Conservation (phyloP, 1,139 yeast species). For the Sugiyamaella novakii region DNA sequence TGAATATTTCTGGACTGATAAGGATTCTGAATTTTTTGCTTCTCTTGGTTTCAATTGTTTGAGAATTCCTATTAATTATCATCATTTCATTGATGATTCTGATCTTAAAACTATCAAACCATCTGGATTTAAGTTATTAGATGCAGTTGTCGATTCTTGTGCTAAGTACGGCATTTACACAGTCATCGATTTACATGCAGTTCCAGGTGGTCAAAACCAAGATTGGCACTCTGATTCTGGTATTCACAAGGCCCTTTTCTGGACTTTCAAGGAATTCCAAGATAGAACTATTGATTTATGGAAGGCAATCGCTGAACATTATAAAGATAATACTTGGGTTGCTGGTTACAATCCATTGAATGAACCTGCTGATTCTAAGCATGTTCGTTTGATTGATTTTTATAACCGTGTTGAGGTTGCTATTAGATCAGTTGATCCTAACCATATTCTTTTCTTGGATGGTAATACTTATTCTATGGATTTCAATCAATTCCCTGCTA, state of each 20-base stretch:
- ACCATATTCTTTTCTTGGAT: slow-evolving; percentile 50
- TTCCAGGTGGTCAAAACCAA: slow-evolving; percentile 54
- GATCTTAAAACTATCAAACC: slow-evolving; percentile 47
- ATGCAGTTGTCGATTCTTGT: slow-evolving; percentile 47
- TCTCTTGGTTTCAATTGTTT: slow-evolving; percentile 49
- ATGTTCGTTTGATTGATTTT: slow-evolving; percentile 43
- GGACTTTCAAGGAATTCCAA: slow-evolving; percentile 51
- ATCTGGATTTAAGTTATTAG: slow-evolving; percentile 49
- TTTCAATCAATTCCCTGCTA: slow-evolving; percentile 48
- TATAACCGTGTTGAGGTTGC: slow-evolving; percentile 43
- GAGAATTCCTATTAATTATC: slow-evolving; percentile 52
- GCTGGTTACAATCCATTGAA: slow-evolving; percentile 54
- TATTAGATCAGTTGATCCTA: slow-evolving; percentile 47
- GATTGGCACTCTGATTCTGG: slow-evolving; percentile 53
- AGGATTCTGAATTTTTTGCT: slow-evolving; percentile 48
- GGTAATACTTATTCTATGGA: slow-evolving; percentile 54
- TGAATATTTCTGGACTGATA: slow-evolving; percentile 52
- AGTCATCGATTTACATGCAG: slow-evolving; percentile 49
- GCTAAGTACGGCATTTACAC: slow-evolving; percentile 46
- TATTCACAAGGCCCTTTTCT: slow-evolving; percentile 48
- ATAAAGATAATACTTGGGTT: slow-evolving; percentile 48
- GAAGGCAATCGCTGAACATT: slow-evolving; percentile 47
- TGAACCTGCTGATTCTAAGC: slow-evolving; percentile 50
- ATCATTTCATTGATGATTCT: slow-evolving; percentile 50
- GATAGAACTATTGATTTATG: slow-evolving; percentile 49